phyloP scores from a whole-genome alignment of 352 stramenopile genomes.

The Stramenopiles sp. region DNA sequence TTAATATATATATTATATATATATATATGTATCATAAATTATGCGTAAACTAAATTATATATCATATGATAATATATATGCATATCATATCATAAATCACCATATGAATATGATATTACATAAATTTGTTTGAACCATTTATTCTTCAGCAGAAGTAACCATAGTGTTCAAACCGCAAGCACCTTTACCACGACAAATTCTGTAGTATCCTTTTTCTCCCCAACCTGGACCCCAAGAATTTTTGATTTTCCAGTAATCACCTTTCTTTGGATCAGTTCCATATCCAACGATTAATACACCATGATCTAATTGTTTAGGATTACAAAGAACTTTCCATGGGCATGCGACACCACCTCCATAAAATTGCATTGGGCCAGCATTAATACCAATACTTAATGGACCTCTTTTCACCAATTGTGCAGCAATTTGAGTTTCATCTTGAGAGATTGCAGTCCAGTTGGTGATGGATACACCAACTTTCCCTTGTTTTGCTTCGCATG shows the following conservation, averaged over 20 bases:
- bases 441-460: constrained; percentile 56
- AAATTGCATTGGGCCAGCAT: constrained; percentile 85
- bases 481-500: constrained; percentile 24
- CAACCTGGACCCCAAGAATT: constrained; percentile 72
- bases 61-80: too few relatives aligned
- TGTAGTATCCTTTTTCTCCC: constrained; percentile 43
- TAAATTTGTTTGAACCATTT: not conserved
- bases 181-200: constrained; percentile 52
- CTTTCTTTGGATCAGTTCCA: not conserved
- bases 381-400: constrained; percentile 75
- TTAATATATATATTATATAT: too few relatives aligned
- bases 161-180: constrained; percentile 31
- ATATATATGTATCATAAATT: too few relatives aligned
- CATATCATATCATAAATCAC: too few relatives aligned
- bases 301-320: constrained; percentile 27
- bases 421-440: constrained; percentile 50
- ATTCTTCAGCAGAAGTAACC: not conserved
- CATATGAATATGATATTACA: too few relatives aligned
- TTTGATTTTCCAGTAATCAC: constrained; percentile 73
- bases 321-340: constrained; percentile 32
- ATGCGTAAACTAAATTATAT: too few relatives aligned
- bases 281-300: constrained; percentile 34
- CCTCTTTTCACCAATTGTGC: constrained; percentile 43
- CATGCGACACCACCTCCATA: constrained; percentile 75
- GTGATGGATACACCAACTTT: constrained; percentile 28